Conservation (phyloP, 306 rosid species). For the Fragaria ananassa region DNA sequence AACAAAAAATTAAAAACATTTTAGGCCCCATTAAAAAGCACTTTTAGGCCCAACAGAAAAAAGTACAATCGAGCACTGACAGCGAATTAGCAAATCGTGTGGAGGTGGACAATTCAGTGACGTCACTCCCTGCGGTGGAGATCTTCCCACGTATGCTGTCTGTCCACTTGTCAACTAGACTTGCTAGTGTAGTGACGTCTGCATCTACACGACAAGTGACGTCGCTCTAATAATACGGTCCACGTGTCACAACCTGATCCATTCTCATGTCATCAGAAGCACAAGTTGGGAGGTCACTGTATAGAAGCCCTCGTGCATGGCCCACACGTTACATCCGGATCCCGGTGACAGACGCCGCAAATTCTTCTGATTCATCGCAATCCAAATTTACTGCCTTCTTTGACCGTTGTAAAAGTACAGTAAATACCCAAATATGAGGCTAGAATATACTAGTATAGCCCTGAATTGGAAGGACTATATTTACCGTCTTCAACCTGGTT, state of each 20-base stretch:
- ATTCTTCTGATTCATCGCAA: not conserved
- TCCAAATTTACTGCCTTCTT: not conserved
- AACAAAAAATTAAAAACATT: too few relatives aligned
- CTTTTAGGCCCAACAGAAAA: too few relatives aligned
- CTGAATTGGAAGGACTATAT: too few relatives aligned
- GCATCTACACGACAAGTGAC: not conserved
- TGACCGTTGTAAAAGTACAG: not conserved
- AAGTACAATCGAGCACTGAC: too few relatives aligned
- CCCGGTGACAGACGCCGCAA: not conserved
- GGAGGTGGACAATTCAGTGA: not conserved
- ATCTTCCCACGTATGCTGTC: not conserved
- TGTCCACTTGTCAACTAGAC: not conserved
- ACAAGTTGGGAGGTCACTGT: not conserved
- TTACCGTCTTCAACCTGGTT: too few relatives aligned
- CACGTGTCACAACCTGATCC: not conserved
- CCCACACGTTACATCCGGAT: conserved; percentile 10
- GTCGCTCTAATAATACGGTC: not conserved
- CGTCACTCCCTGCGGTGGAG: not conserved
- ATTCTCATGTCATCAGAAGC: not conserved
- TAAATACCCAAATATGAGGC: too few relatives aligned
- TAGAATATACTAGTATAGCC: too few relatives aligned
- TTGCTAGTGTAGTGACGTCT: not conserved
- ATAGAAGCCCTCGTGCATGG: conserved; percentile 10
- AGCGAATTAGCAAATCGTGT: too few relatives aligned
- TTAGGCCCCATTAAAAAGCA: too few relatives aligned